Percentiles rank a stretch among this genome's conserved stretches.
Conservation (phyloP, 2,329 filamentous ascomycete genomes). For the Penicillium sp. region DNA sequence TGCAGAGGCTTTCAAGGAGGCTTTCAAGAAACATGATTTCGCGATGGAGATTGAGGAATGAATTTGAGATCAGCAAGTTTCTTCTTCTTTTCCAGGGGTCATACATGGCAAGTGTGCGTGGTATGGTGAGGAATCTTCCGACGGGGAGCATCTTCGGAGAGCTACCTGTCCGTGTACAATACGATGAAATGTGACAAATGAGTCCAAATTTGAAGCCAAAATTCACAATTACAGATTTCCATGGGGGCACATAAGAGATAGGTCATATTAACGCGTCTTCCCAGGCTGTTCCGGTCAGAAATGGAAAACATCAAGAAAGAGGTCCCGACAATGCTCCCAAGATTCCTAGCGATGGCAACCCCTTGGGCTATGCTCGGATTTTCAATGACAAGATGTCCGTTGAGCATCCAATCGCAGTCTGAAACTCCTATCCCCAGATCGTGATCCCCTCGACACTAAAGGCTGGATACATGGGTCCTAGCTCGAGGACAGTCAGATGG, state of each 20-base stretch:
- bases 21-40: conserved; percentile 87
- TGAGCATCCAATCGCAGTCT: background rate
- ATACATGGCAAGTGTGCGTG: background rate
- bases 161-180: background rate
- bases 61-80: background rate
- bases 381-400: background rate
- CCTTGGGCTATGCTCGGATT: background rate
- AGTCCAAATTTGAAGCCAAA: background rate
- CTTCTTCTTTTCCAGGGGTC: background rate
- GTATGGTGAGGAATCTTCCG: background rate
- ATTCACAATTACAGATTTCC: background rate
- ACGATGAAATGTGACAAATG: conserved; percentile 7
- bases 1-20: conserved; percentile 72
- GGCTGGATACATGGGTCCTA: background rate
- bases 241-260: background rate
- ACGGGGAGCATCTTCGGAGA: background rate
- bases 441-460: background rate
- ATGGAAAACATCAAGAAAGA: background rate
- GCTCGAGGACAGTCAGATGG: background rate
- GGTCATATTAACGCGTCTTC: background rate
- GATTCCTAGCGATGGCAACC: background rate
- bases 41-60: conserved; percentile 45
- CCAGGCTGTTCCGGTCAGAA: background rate
- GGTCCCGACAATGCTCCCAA: background rate
- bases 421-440: background rate